Base-by-base conservation (phyloP, 257 asterid genomes). In the Scutellaria galericulata region DNA sequence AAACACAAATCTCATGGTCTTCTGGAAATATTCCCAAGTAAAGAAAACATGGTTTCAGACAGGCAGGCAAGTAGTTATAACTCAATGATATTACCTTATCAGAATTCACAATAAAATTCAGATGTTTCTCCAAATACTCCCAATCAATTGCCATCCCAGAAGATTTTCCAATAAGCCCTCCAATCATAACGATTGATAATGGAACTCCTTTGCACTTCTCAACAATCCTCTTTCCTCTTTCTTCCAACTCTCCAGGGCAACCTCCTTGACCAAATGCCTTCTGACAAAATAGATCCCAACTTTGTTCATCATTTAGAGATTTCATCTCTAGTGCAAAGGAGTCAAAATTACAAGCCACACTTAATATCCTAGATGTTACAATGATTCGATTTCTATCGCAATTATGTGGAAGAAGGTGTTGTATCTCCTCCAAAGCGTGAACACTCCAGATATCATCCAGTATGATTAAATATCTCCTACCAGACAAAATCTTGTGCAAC, bases 11-110 rank as follows among this genome's bases (percentile, higher is more conserved):
- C 20, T 51, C 50, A 51, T 35, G 48, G 14, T 51, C 61, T 52
- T 67, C 72, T 4, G 61, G 72, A 64, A 64, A 64, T 46, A 64
- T 46, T 13, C 70, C 70, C 68, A 63, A 15, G 68, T 42, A 63
- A 18, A 63, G 68, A 63, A 42, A 63, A n/a, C 68, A 63, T 9
- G 68, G 68, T 42, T 63, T 42, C 14, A 63, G 31, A 63, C 53
- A 18, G n/a, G 14, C 68, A n/a, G 68, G 54, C 68, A 63, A 6
- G 39, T 42, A n/a, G 2, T n/a, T n/a, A 66, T 66, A 66, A 48
- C 59, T 48, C 71, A 66, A 5, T 3, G 59, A 47, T 37, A 66
- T 27, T 47, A 66, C 72, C 11, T 39, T 61, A 7, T 14, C 50
- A 42, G 57, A 67, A 37, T 18, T 37, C 45, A 50, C 9, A 15